phyloP scores from a whole-genome alignment of 2,329 filamentous ascomycete species.

The Chalaropsis thielavioides region DNA sequence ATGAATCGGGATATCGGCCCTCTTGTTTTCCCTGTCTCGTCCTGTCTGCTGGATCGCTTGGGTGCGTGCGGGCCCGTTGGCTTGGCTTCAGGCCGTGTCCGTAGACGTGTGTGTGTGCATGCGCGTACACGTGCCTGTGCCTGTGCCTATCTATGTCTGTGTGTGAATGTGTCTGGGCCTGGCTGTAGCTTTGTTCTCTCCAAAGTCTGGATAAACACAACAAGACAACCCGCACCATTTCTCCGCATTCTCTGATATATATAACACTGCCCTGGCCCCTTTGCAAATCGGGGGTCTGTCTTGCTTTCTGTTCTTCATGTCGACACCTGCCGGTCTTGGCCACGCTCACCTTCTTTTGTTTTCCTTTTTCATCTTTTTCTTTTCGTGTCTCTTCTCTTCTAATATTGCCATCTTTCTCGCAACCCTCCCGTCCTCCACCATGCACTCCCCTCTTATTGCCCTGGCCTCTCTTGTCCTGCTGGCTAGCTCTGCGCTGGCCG shows the following conservation, averaged over 20 bases:
- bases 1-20: background rate
- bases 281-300: background rate
- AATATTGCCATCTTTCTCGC: background rate
- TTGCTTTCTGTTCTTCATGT: constrained; percentile 1
- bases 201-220: background rate
- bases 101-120: background rate
- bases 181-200: no score
- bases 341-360: background rate
- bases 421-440: background rate
- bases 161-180: background rate
- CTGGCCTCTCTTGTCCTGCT: background rate
- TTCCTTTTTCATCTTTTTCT: background rate
- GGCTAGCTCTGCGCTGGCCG: background rate
- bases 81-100: background rate
- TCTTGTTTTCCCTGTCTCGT: background rate
- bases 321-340: background rate
- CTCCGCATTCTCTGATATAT: background rate
- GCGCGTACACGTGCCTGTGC: background rate
- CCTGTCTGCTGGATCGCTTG: background rate
- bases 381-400: background rate
- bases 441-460: background rate
- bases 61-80: background rate
- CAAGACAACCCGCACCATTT: background rate
- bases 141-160: background rate
- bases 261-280: background rate